A percentile compares a stretch with the other conserved stretches of the same genome.
phyloP scores from a whole-genome alignment of 768 basidiomycete genomes.

The Gyrodon lividus region DNA sequence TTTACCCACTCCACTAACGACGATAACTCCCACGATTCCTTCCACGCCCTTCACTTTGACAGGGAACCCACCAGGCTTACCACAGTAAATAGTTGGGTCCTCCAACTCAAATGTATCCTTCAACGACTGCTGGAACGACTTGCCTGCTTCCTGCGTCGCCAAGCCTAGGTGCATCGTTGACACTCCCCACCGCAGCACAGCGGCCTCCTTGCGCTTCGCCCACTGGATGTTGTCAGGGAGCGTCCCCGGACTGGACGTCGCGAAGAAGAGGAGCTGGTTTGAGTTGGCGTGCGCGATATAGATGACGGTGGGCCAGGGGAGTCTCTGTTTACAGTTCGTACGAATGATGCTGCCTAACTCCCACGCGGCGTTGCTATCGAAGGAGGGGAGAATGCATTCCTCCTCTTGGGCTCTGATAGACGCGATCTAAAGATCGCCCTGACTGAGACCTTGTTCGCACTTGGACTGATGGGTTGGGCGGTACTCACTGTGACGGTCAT shows the following conservation, averaged over 20 bases:
- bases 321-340: no score
- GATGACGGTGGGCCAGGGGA: no score
- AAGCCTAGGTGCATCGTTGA: constrained; percentile 26
- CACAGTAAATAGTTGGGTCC: constrained; percentile 29
- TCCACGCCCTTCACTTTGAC: constrained; percentile 34
- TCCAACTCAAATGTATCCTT: constrained; percentile 23
- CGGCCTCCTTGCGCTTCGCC: constrained; percentile 35
- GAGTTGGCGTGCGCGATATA: background rate
- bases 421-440: no score
- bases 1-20: constrained; percentile 20
- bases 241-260: constrained; percentile 27
- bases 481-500: no score
- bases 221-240: constrained; percentile 31
- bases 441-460: no score
- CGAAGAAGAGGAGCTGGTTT: constrained; percentile 32
- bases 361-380: no score
- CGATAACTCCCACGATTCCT: constrained; percentile 34
- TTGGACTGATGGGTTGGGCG: no score
- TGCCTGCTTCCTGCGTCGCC: constrained; percentile 1
- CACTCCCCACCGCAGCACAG: constrained; percentile 32
- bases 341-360: no score
- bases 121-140: constrained; percentile 8
- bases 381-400: no score
- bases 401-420: no score
- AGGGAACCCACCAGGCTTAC: constrained; percentile 35